Percentiles rank a stretch among this genome's conserved stretches.
These are phyloP conservation scores for Penicillium desertorum DNA, from an alignment of 495 filamentous ascomycete species.

Conservation along the genomic window DNA sequence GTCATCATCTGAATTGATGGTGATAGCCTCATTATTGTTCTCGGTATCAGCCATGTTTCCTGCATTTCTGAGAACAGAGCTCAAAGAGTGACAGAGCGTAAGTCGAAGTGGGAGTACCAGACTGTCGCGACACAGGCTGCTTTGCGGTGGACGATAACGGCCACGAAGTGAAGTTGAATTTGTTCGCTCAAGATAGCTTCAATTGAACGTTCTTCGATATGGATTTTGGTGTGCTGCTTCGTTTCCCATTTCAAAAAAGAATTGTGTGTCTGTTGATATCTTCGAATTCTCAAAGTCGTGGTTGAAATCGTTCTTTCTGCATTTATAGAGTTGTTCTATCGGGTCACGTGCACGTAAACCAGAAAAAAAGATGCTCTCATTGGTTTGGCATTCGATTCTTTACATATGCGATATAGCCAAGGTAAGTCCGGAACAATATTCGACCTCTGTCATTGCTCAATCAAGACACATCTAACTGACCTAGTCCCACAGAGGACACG, in stretches of 20 bases:
- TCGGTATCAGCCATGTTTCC: slow-evolving; percentile 15
- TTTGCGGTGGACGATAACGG: not conserved
- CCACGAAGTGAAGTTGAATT: not conserved
- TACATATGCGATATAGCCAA: not conserved
- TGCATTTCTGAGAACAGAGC: slow-evolving; percentile 4
- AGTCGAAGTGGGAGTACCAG: slow-evolving; percentile 7
- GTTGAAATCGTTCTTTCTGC: not conserved
- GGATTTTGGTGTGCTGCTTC: not conserved
- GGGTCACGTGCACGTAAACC: slow-evolving; percentile 5
- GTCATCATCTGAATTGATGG: slow-evolving; percentile 41
- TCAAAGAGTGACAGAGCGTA: not conserved
- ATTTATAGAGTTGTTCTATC: not conserved
- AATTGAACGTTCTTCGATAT: not conserved
- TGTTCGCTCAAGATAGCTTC: not conserved
- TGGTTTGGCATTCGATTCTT: not conserved
- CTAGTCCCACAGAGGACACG: not conserved
- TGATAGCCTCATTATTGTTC: slow-evolving; percentile 30
- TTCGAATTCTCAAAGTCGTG: not conserved
- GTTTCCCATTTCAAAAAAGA: not conserved
- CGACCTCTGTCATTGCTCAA: not conserved
- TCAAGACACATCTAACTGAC: not conserved
- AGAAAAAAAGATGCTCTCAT: slow-evolving; percentile 11
- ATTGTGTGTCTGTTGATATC: not conserved
- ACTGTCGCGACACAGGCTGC: slow-evolving; percentile 3
- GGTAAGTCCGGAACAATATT: not conserved